phyloP scores from a whole-genome alignment of 2,329 filamentous ascomycete genomes.

The Pseudogymnoascus verrucosus region DNA sequence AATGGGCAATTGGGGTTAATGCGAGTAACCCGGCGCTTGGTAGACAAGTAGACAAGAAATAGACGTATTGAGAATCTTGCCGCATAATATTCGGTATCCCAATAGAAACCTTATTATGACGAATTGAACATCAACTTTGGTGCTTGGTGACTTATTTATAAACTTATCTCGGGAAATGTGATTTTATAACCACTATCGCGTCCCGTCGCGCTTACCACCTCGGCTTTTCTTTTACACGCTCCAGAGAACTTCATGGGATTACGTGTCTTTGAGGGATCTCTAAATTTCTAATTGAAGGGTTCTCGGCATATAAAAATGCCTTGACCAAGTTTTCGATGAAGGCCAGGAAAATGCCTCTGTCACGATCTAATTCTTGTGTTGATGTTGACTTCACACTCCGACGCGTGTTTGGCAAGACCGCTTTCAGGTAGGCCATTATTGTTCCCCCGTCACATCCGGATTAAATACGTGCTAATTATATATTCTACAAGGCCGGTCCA shows the following conservation, averaged over 20 bases:
- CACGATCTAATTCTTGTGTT: constrained; percentile 41
- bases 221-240: not conserved
- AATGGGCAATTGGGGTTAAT: not conserved
- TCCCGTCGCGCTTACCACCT: constrained; percentile 1
- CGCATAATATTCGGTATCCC: not conserved
- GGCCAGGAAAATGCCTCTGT: constrained; percentile 31
- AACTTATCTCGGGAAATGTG: not conserved
- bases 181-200: not conserved
- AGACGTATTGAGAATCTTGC: not conserved
- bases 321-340: constrained; percentile 21
- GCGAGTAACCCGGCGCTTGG: not conserved
- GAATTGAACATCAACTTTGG: not conserved
- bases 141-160: not conserved
- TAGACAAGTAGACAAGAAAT: constrained; percentile 1
- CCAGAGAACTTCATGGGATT: not conserved
- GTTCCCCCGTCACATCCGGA: not conserved
- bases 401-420: constrained; percentile 62
- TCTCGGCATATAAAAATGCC: not conserved
- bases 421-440: constrained; percentile 51
- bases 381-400: constrained; percentile 70
- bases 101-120: not conserved
- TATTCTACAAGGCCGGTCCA: constrained; percentile 42
- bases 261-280: not conserved
- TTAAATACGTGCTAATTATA: too few relatives aligned
- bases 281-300: not conserved